Evolutionary conservation across 208 protist species (phyloP), one percentile per base, ranked within the genome.

Genomic region (Trypanosoma grayi): DNA sequence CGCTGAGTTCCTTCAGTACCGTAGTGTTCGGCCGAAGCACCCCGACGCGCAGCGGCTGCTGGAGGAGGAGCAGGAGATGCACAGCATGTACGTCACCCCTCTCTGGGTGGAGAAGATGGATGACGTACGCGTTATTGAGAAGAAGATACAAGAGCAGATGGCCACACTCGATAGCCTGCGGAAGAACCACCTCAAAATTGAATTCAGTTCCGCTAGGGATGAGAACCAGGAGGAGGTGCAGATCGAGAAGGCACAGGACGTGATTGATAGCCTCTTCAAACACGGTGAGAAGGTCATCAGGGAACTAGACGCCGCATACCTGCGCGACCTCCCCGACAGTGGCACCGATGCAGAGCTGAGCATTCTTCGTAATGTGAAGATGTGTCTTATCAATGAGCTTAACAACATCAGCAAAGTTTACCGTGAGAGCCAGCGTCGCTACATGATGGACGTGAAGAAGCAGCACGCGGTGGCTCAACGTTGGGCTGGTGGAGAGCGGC

Each of bases 371-470:
- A 96, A 96, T 64, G 87, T 96, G 14, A 93, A 91, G 70, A 96
- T 96, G 90, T 96, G 90, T 58, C 79, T 96, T 16, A 79, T 94
- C 22, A 94, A 93, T 57, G 90, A 96, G 54, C 45, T 96, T 39
- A 92, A 83, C 51, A 74, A 79, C 47, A 77, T 96, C 59, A 87
- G 86, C 66, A 96, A 96, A 37, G 47, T 86, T 6, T 92, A 94
- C 65, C 90, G 90, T 16, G 90, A 96, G 56, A 88, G 79, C n/a
- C 87, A 96, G 63, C 86, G 90, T 11, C 79, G 90, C 8, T 96
- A 96, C 70, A 91, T 96, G 84, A 93, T 82, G 77, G 84, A 88
- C 51, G 77, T 96, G 10, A 94, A 93, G 73, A 96, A 96, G 67
- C 86, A 96, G 56, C 85, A 91, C 60, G 74, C 83, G 2, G 90